phyloP scores from a whole-genome alignment of 352 stramenopile genomes.

The Globisporangium solare region DNA sequence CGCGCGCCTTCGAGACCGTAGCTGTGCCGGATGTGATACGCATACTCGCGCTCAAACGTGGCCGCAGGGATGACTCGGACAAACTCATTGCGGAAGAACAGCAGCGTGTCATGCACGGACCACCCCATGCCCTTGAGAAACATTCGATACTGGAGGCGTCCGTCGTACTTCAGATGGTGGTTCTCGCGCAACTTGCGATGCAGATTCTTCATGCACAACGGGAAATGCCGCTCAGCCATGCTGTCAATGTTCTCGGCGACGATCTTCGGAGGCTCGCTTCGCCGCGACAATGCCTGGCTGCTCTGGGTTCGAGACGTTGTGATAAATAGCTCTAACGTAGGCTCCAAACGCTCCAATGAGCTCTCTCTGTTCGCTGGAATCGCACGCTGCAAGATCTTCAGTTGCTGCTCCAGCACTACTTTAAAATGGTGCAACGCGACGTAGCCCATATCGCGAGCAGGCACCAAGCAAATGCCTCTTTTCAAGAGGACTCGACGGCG shows the following conservation, averaged over 20 bases:
- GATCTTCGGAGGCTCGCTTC: conserved; percentile 20
- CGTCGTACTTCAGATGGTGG: conserved; percentile 86
- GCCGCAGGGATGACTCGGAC: conserved; percentile 39
- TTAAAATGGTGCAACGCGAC: conserved; percentile 43
- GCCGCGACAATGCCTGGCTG: background rate
- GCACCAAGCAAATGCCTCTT: conserved; percentile 44
- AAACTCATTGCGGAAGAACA: conserved; percentile 79
- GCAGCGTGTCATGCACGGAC: conserved; percentile 67
- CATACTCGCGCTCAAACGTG: conserved; percentile 83
- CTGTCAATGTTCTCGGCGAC: conserved; percentile 74
- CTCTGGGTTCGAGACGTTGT: conserved; percentile 21
- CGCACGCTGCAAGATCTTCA: conserved; percentile 39
- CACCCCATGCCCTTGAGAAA: conserved; percentile 85
- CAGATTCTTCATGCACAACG: conserved; percentile 76
- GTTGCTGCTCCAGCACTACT: conserved; percentile 22
- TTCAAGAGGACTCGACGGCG: conserved; percentile 37
- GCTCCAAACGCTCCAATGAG: conserved; percentile 28
- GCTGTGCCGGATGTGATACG: conserved; percentile 85
- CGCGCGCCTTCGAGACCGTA: conserved; percentile 78
- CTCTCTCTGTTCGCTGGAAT: conserved; percentile 30
- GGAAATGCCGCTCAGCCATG: conserved; percentile 51
- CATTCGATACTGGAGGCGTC: conserved; percentile 74
- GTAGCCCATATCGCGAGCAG: conserved; percentile 23
- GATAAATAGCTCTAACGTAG: conserved; percentile 37
- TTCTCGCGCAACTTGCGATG: conserved; percentile 67